Evolutionary conservation across 2,329 filamentous ascomycete species (phyloP).

Genomic region (Talaromyces sp.): DNA sequence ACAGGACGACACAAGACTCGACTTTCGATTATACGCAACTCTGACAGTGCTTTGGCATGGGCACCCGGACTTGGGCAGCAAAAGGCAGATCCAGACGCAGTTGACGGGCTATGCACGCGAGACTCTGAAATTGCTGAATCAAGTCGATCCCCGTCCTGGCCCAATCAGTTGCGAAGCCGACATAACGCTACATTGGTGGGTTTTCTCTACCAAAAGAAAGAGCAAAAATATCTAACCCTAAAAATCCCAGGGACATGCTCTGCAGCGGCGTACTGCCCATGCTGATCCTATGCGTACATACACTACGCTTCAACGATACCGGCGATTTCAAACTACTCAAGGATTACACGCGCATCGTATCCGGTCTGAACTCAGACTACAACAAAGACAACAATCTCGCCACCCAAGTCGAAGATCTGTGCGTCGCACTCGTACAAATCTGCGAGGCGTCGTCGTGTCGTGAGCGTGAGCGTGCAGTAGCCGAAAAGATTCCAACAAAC

Average conservation of each 20-base stretch:
- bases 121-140: not conserved
- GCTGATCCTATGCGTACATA: not conserved
- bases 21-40: not conserved
- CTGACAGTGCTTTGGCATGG: not conserved
- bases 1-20: not conserved
- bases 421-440: not conserved
- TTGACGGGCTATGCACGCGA: not conserved
- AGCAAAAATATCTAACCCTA: not conserved
- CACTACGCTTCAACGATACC: not conserved
- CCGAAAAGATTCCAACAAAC: not conserved
- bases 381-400: not conserved
- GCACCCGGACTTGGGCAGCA: not conserved
- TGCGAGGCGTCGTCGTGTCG: not conserved
- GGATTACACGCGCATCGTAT: not conserved
- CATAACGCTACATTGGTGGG: not conserved
- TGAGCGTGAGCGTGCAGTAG: too few species aligned
- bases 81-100: not conserved
- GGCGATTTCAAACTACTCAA: not conserved
- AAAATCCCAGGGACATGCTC: not conserved
- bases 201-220: not conserved
- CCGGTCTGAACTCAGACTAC: not conserved
- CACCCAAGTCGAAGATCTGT: not conserved
- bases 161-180: not conserved
- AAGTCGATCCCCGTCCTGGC: not conserved
- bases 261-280: slow-evolving; percentile 13